Base-by-base conservation (phyloP, 2,329 filamentous ascomycete species). In the Diatrype stigma region DNA sequence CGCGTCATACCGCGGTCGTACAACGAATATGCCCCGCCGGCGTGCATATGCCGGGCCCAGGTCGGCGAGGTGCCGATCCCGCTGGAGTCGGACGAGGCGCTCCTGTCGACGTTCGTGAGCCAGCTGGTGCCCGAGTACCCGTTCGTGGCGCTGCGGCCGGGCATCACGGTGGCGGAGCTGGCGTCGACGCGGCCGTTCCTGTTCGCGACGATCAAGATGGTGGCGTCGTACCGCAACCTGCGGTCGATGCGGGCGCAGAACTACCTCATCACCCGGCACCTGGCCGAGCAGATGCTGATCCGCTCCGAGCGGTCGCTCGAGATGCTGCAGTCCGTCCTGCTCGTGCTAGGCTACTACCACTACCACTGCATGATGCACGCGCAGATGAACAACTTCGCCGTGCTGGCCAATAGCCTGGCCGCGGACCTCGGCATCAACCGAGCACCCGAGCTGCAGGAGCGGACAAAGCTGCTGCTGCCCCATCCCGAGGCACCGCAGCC, bases 291-390 rank as follows among this genome's bases (percentile, higher is more conserved):
- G 50, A 72, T 80, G 68, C 62, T 81, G 12, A 68, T 80, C 42
- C 68, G 74, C 2, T 76, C 74, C 0, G 74, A 78, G 48, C 65
- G 76, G 16, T 79, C 77, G 0, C 54, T 81, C 11, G 78, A 81
- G 51, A 59, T 80, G 2, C 61, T 81, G 0, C 68, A 75, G 49
- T 74, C 76, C 0, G 70, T 81, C 3, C 60, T 81, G 2, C 70
- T 80, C 0, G 70, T 80, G 23, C 55, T 78, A 2, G 72, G 72
- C 0, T 81, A 72, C 69, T 79, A 80, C 50, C 78, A 81, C 45
- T 76, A 80, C 47, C 78, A 81, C 58, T 80, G 77, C 56, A 70
- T 79, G 54, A 69, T 75, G 61, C 78, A 81, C 47, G 69, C 72
- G 1, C 79, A 82, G 52, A 60, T 82, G 12, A 73, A 74, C 57